Percentiles rank a stretch among this genome's conserved stretches.
phyloP scores from a whole-genome alignment of 2,329 filamentous ascomycete genomes.

The Mycosphaerella sp. region DNA sequence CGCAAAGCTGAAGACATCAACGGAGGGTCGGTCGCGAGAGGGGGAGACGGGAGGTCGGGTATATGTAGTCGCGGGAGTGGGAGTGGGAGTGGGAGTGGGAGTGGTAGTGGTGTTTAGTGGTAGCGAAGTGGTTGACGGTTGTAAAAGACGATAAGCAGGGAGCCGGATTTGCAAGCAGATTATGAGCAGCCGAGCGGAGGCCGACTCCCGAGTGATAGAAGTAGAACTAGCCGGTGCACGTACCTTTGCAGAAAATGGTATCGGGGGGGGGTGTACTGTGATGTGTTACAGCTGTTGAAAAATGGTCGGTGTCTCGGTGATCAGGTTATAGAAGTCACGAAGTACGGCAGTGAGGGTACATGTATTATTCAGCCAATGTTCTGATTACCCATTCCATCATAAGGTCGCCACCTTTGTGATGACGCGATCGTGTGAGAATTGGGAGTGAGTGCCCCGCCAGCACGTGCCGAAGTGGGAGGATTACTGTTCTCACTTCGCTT shows the following conservation, averaged over 20 bases:
- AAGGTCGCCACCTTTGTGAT: not conserved
- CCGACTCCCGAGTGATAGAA: too few species aligned
- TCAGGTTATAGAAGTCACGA: too few species aligned
- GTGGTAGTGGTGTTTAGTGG: not conserved
- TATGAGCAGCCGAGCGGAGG: not conserved
- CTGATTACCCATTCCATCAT: not conserved
- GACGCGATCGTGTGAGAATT: too few species aligned
- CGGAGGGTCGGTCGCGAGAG: constrained; percentile 31
- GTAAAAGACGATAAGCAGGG: not conserved
- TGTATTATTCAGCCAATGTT: not conserved
- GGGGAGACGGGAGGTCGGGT: not conserved
- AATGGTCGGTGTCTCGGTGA: too few species aligned
- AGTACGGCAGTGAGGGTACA: not conserved
- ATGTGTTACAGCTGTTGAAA: too few species aligned
- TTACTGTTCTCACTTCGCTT: not conserved
- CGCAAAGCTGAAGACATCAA: constrained; percentile 32
- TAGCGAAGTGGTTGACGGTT: too few species aligned
- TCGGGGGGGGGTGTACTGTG: too few species aligned
- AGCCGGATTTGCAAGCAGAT: not conserved
- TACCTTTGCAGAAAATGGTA: not conserved
- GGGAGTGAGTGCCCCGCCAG: not conserved
- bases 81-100: not conserved
- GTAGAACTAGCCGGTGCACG: too few species aligned
- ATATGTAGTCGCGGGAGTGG: constrained; percentile 10
- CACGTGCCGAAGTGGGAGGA: too few species aligned